Percentiles rank a stretch among this genome's conserved stretches.
Evolutionary conservation across 2,329 filamentous ascomycete species (phyloP).

Genomic region (Capronia epimyces): DNA sequence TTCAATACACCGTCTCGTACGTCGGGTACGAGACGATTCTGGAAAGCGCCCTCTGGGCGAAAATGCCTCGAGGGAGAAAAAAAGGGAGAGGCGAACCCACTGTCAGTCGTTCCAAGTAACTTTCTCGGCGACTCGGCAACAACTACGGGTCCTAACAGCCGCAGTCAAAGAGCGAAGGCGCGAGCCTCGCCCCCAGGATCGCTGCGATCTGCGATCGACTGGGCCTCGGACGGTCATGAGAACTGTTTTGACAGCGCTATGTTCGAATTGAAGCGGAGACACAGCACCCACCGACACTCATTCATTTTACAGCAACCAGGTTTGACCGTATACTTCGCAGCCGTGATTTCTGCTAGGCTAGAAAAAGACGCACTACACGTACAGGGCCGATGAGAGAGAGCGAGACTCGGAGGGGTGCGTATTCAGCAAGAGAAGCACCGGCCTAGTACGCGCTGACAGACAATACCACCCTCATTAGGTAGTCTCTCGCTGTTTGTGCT

Average conservation of each 20-base stretch:
- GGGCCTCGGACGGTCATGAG: background rate
- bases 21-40: no score
- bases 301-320: background rate
- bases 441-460: no score
- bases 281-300: background rate
- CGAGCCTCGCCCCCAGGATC: background rate
- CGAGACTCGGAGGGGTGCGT: no score
- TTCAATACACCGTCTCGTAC: no score
- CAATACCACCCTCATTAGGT: no score
- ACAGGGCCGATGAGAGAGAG: no score
- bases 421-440: no score
- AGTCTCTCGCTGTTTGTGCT: no score
- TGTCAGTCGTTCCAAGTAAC: background rate
- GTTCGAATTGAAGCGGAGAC: background rate
- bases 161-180: background rate
- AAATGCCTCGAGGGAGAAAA: background rate
- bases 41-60: background rate
- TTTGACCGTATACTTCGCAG: background rate
- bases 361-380: background rate
- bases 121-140: background rate
- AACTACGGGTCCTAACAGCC: background rate
- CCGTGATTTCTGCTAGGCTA: background rate
- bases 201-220: background rate
- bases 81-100: background rate
- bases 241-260: background rate